Base-by-base conservation (phyloP, 192 early-diverging fungal genomes). In the Coemansia sp. region DNA sequence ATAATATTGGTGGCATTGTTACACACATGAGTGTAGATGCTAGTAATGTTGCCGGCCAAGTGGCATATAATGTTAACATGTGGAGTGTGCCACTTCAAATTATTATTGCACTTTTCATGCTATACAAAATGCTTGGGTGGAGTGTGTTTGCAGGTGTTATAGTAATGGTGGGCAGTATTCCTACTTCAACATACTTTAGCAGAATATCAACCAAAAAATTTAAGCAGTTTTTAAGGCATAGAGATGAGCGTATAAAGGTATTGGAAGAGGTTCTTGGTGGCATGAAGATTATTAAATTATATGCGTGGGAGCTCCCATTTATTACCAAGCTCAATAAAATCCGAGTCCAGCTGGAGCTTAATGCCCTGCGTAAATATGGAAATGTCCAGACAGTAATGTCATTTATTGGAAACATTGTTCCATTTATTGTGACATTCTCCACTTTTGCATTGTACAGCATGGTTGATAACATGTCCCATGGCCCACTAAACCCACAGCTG, bases 371-470 rank as follows among this genome's bases (percentile, higher is more conserved):
- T 54, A 87, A 84, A 45, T 77, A 91, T n/a, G 79, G 76, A 11
- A 82, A 90, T 0, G 59, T 85, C 12, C 86, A 89, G 56, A 84
- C 73, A 35, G 89, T 94, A 59, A 87, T 88, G 8, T 91, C 90
- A 87, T 75, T 89, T 19, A 87, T 85, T 30, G 92, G 89, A 6
- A 89, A 92, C 0, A 87, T 96, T 1, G 30, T 47, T 2, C 25
- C 57, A 60, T 67, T 95, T 49, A 91, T 95, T 0, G 87, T 88
- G 6, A 24, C 57, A 29, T 84, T 98, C 33, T 68, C 84, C 9
- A 89, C 88, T 1, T 98, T 98, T 83, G 81, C 83, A 2, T 62
- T 91, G 4, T 98, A 91, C 58, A 83, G 84, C 11, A 18, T 86
- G 4, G 70, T 90, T 12, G 83, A 78, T 11, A 67, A 77, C 49